These are phyloP conservation scores for Trichoderma brevicompactum DNA, from an alignment of 2,329 filamentous ascomycete species.

Conservation along the genomic window DNA sequence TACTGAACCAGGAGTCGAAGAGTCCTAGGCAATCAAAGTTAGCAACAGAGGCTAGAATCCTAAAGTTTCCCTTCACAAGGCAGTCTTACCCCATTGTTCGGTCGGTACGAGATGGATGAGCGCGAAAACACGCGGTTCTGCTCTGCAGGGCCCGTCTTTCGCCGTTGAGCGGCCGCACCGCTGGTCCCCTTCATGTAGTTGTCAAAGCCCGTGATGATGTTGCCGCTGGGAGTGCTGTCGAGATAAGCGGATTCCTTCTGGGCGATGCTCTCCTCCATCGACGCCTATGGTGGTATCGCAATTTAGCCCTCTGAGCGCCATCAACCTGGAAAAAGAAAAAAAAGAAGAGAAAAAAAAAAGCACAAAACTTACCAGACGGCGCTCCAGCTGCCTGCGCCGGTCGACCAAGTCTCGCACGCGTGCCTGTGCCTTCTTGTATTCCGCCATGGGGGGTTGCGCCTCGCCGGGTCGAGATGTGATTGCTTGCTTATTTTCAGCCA, in stretches of 20 bases:
- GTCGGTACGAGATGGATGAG: slow-evolving; percentile 65
- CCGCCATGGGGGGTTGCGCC: slow-evolving; percentile 46
- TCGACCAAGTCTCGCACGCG: slow-evolving; percentile 54
- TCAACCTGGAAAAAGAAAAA: not conserved
- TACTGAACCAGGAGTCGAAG: slow-evolving; percentile 50
- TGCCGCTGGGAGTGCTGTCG: slow-evolving; percentile 85
- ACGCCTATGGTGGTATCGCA: slow-evolving; percentile 35
- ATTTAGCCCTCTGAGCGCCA: not conserved
- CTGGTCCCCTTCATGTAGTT: slow-evolving; percentile 92
- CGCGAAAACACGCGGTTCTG: slow-evolving; percentile 74
- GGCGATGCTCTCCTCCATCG: slow-evolving; percentile 77
- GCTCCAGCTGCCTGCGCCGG: slow-evolving; percentile 46
- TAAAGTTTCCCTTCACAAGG: not conserved
- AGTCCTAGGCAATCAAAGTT: slow-evolving; percentile 41
- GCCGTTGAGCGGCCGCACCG: slow-evolving; percentile 64
- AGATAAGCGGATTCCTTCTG: slow-evolving; percentile 86
- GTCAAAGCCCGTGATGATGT: slow-evolving; percentile 97
- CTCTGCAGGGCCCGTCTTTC: slow-evolving; percentile 68
- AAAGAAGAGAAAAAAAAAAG: not conserved
- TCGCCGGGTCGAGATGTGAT: slow-evolving; percentile 34
- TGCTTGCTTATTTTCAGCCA: slow-evolving; percentile 43
- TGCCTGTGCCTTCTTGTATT: slow-evolving; percentile 57
- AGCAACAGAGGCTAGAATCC: not conserved
- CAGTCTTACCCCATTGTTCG: slow-evolving; percentile 43
- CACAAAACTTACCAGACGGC: slow-evolving; percentile 43